A percentile compares a stretch with the other conserved stretches of the same genome.
Evolutionary conservation across 1,284 basidiomycete species (phyloP).

Genomic region (Melampsora occidentalis): DNA sequence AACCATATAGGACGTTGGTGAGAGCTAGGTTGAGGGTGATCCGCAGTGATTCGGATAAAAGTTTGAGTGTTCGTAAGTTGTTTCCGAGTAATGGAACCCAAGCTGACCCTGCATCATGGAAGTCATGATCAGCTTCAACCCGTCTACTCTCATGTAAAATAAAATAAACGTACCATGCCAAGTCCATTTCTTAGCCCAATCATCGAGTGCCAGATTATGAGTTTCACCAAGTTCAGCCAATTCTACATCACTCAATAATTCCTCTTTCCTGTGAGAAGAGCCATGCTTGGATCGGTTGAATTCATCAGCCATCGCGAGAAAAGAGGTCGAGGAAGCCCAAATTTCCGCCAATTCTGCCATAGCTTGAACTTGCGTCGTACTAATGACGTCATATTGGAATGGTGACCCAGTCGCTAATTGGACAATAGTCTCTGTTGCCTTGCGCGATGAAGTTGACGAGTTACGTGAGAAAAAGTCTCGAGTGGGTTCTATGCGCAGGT

Average conservation of each 20-base stretch:
- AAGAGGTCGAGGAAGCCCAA: slow-evolving; percentile 23
- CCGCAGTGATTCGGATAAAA: slow-evolving; percentile 36
- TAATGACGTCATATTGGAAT: slow-evolving; percentile 39
- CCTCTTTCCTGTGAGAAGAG: too few species aligned
- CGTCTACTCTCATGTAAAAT: not conserved
- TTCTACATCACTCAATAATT: slow-evolving; percentile 9
- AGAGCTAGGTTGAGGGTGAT: slow-evolving; percentile 39
- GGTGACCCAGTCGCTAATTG: slow-evolving; percentile 38
- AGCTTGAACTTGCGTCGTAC: slow-evolving; percentile 33
- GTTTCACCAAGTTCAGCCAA: slow-evolving; percentile 30
- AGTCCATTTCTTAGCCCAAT: slow-evolving; percentile 42
- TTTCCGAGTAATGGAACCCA: slow-evolving; percentile 38
- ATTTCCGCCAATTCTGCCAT: slow-evolving; percentile 35
- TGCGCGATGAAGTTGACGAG: not conserved
- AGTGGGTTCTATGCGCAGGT: slow-evolving; percentile 37
- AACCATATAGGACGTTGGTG: slow-evolving; percentile 31
- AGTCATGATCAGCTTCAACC: not conserved
- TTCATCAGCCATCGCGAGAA: slow-evolving; percentile 24
- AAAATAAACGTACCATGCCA: slow-evolving; percentile 34
- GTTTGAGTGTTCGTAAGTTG: slow-evolving; percentile 24
- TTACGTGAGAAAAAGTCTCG: slow-evolving; percentile 17
- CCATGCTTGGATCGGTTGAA: slow-evolving; percentile 5
- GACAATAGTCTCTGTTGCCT: slow-evolving; percentile 16
- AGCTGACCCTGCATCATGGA: slow-evolving; percentile 15
- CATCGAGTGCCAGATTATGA: slow-evolving; percentile 36